phyloP scores from a whole-genome alignment of 1,284 basidiomycete genomes.

The Anthracocystis walkeri region DNA sequence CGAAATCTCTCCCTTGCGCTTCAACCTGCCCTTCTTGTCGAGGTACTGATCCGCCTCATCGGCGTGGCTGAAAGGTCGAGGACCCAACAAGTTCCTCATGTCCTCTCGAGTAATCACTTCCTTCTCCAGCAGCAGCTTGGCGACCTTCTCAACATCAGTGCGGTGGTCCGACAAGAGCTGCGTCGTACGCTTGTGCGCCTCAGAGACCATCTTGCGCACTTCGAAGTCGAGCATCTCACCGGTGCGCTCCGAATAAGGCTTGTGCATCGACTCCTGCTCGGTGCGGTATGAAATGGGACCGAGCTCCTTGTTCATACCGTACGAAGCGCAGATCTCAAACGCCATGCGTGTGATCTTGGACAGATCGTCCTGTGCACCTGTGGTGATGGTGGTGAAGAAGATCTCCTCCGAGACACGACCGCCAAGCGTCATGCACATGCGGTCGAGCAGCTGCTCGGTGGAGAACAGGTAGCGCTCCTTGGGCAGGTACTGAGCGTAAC shows the following conservation, averaged over 20 bases:
- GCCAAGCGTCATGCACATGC: slow-evolving; percentile 99
- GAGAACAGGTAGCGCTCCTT: slow-evolving; percentile 95
- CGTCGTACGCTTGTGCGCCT: slow-evolving; percentile 86
- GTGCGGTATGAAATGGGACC: slow-evolving; percentile 96
- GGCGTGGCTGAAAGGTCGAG: slow-evolving; percentile 81
- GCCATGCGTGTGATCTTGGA: slow-evolving; percentile 99
- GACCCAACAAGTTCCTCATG: slow-evolving; percentile 86
- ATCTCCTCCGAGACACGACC: slow-evolving; percentile 98
- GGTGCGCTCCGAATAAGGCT: slow-evolving; percentile 97
- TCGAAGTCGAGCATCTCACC: slow-evolving; percentile 88
- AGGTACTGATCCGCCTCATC: slow-evolving; percentile 72
- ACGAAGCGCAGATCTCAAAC: slow-evolving; percentile 79
- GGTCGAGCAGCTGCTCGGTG: slow-evolving; percentile 91
- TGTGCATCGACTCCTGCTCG: slow-evolving; percentile 89
- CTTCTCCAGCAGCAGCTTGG: slow-evolving; percentile 86
- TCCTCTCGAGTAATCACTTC: slow-evolving; percentile 95
- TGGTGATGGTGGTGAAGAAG: slow-evolving; percentile 96
- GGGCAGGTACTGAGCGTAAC: slow-evolving; percentile 95
- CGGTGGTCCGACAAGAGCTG: slow-evolving; percentile 84
- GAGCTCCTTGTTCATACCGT: slow-evolving; percentile 92
- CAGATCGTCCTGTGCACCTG: slow-evolving; percentile 95
- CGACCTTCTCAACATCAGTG: slow-evolving; percentile 93
- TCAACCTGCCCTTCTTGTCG: slow-evolving; percentile 64
- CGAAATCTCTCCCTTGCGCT: slow-evolving; percentile 58
- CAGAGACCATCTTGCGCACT: slow-evolving; percentile 94